Evolutionary conservation across 805 yeast species (phyloP).

Genomic region (Wickerhamiella azyma): DNA sequence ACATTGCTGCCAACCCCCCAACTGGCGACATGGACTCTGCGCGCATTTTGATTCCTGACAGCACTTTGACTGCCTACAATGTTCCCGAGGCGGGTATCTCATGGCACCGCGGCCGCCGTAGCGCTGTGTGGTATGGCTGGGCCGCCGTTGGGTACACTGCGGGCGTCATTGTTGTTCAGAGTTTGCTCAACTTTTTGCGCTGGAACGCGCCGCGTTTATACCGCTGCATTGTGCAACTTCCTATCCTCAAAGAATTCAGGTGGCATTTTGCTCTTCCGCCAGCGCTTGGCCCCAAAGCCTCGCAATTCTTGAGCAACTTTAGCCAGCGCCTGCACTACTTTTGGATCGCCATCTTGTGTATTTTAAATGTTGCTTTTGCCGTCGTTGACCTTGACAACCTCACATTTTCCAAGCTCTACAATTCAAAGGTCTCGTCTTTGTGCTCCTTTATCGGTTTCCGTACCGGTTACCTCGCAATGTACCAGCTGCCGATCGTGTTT

Average conservation of each 20-base stretch:
- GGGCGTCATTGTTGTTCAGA: conserved; percentile 8
- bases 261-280: conserved; percentile 7
- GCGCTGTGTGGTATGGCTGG: conserved; percentile 7
- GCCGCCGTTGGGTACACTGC: conserved; percentile 6
- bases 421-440: background rate
- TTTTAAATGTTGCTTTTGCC: background rate
- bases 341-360: background rate
- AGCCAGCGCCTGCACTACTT: conserved; percentile 6
- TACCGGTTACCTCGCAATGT: conserved; percentile 20
- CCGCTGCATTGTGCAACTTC: background rate
- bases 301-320: background rate
- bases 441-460: conserved; percentile 24
- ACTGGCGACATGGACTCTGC: background rate
- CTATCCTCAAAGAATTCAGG: background rate
- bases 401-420: background rate
- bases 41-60: background rate
- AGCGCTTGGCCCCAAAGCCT: background rate
- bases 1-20: background rate
- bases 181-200: conserved; percentile 4
- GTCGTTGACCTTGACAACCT: background rate
- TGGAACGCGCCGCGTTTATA: conserved; percentile 6
- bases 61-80: background rate
- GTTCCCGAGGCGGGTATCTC: background rate
- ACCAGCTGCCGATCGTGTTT: conserved; percentile 38
- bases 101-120: conserved; percentile 1